Evolutionary conservation across 805 yeast species (phyloP), one percentile per base, ranked within the genome.

Genomic region (Saturnispora besseyi): DNA sequence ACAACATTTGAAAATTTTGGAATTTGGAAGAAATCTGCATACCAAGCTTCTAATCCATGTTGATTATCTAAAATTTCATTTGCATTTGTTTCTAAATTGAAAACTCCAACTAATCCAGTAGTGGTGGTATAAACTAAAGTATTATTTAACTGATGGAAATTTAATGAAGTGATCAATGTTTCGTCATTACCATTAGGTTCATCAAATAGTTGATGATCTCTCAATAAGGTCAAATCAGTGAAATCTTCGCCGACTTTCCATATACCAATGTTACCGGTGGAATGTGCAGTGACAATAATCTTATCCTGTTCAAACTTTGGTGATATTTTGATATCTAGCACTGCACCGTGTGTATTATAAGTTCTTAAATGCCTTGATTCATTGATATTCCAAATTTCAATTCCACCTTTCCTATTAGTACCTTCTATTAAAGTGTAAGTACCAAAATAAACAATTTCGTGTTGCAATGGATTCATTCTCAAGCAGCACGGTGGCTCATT

Each of bases 11-110:
- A 62, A 40, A 83, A 61, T 3, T 75, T 76, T 7, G 77, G 77
- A 24, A 69, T 55, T 42, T 73, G 74, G 8, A 87, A 89, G 67
- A 81, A 86, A 2, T 78, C 78, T 5, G 87, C 86, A 5, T 85
- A 86, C 98, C 98, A 90, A 52, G 95, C 87, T 64, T 91, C 96
- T 32, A 89, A 65, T 9, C 75, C 72, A 62, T 91, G 97, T 0
- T 64, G 51, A 1, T 74, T 62, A 9, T 61, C 51, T 33, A 76
- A 65, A 30, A 18, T 28, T 30, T 42, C 21, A 15, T 28, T 29
- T 5, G 9, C 37, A 11, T 40, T 44, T n/a, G 50, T 33, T 21
- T 33, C 37, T 13, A 48, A 30, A 28, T 72, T 70, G 1, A 77
- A 60, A 0, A 74, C 56, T 0, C 77, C 73, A 15, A 77, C 71